Evolutionary conservation across 805 yeast species (phyloP).

Genomic region (Starmera pachycereana): DNA sequence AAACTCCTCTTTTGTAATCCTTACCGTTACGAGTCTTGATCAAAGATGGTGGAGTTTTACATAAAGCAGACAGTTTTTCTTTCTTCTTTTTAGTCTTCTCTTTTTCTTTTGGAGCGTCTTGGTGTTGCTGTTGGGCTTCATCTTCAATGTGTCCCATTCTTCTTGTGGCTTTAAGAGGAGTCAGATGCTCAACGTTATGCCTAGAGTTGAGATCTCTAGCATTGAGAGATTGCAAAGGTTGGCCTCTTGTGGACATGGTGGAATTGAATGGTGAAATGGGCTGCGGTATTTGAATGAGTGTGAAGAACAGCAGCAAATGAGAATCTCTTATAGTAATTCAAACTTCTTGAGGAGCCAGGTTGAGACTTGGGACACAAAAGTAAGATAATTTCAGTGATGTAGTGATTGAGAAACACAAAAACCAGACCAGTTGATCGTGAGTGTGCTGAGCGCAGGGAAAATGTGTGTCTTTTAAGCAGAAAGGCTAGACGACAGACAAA

Average conservation of each 20-base stretch:
- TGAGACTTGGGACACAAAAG: no score
- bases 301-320: no score
- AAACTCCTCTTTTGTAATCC: constrained; percentile 82
- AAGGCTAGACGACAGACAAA: no score
- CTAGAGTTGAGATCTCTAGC: constrained; percentile 24
- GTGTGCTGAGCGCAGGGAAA: no score
- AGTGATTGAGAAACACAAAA: no score
- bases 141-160: constrained; percentile 8
- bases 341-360: no score
- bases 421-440: no score
- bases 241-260: constrained; percentile 26
- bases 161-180: constrained; percentile 21
- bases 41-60: constrained; percentile 94
- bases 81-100: constrained; percentile 55
- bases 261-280: background rate
- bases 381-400: no score
- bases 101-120: constrained; percentile 14
- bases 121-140: constrained; percentile 4
- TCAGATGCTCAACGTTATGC: constrained; percentile 7
- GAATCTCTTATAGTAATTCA: no score
- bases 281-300: background rate
- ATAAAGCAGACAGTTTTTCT: constrained; percentile 81
- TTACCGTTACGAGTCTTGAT: constrained; percentile 81
- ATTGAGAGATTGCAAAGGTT: constrained; percentile 28
- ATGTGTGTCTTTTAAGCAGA: no score